These are phyloP conservation scores for Ogataea trehalophila DNA, from an alignment of 805 yeast species.

Conservation along the genomic window DNA sequence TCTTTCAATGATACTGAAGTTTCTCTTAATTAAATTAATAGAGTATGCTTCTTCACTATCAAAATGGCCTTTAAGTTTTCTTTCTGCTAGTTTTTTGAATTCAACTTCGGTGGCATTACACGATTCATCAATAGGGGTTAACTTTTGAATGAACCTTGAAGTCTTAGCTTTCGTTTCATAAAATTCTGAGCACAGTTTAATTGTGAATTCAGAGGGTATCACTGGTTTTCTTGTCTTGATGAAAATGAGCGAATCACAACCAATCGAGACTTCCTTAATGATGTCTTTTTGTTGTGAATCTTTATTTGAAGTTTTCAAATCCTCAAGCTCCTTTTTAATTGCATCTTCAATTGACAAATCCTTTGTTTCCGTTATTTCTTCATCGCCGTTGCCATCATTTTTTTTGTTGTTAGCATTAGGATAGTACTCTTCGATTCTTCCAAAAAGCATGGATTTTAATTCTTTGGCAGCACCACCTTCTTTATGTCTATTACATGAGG, in stretches of 20 bases:
- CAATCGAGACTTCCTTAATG: constrained; percentile 56
- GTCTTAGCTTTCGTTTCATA: constrained; percentile 45
- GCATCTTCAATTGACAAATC: constrained; percentile 70
- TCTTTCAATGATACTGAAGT: constrained; percentile 68
- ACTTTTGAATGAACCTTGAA: constrained; percentile 70
- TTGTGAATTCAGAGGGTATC: constrained; percentile 69
- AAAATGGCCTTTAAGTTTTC: constrained; percentile 12
- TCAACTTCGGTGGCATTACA: constrained; percentile 70
- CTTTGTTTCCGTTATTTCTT: constrained; percentile 32
- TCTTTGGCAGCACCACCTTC: constrained; percentile 79
- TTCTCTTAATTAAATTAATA: constrained; percentile 72
- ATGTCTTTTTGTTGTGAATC: constrained; percentile 41
- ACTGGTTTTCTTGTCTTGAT: constrained; percentile 77
- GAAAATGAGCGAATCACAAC: constrained; percentile 81
- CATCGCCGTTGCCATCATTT: constrained; percentile 19
- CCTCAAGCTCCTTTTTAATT: constrained; percentile 65
- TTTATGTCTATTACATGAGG: constrained; percentile 78
- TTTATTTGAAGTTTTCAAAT: constrained; percentile 40
- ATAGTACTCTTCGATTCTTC: constrained; percentile 44
- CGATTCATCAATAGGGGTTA: constrained; percentile 76
- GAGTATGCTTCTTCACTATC: constrained; percentile 50
- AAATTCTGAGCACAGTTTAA: constrained; percentile 57
- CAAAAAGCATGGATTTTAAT: constrained; percentile 52
- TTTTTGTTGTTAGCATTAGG: constrained; percentile 22
- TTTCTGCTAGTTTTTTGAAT: constrained; percentile 43